phyloP scores from a whole-genome alignment of 768 basidiomycete species.

The Jaapia argillacea region DNA sequence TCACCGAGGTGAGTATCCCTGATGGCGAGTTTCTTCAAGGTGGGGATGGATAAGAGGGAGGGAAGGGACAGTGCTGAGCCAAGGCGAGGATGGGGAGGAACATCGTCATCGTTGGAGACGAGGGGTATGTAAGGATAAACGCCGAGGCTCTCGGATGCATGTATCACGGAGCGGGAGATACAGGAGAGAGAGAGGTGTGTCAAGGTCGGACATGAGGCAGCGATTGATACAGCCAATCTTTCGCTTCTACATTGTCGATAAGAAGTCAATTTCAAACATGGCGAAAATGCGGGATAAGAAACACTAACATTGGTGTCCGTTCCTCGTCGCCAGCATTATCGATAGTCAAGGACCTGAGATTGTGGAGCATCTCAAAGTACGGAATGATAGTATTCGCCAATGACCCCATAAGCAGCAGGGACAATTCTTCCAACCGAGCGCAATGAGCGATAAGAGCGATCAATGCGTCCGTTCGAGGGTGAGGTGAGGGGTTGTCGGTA shows the following conservation, averaged over 20 bases:
- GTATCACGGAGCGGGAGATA: slow-evolving; percentile 56
- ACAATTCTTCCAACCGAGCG: slow-evolving; percentile 35
- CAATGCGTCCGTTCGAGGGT: slow-evolving; percentile 33
- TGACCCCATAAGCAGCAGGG: slow-evolving; percentile 37
- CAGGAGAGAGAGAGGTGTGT: slow-evolving; percentile 48
- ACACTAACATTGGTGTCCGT: slow-evolving; percentile 26
- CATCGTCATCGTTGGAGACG: slow-evolving; percentile 52
- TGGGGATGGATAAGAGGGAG: slow-evolving; percentile 52
- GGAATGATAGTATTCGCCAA: slow-evolving; percentile 38
- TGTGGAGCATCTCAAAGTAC: slow-evolving; percentile 32
- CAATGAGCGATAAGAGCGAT: slow-evolving; percentile 39
- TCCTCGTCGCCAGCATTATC: slow-evolving; percentile 30
- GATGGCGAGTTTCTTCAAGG: slow-evolving; percentile 51
- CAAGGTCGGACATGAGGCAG: slow-evolving; percentile 46
- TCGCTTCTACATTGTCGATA: slow-evolving; percentile 53
- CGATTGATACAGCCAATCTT: slow-evolving; percentile 59
- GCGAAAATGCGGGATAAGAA: background rate
- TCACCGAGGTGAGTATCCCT: slow-evolving; percentile 67
- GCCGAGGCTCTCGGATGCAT: slow-evolving; percentile 48
- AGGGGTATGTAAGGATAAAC: slow-evolving; percentile 49
- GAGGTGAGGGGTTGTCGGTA: background rate
- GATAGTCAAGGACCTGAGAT: slow-evolving; percentile 37
- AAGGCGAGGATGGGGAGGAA: slow-evolving; percentile 39
- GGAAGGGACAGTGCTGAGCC: slow-evolving; percentile 54
- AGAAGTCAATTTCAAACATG: slow-evolving; percentile 13